phyloP scores from a whole-genome alignment of 2,329 filamentous ascomycete species.

The Fusarium heterosporum region DNA sequence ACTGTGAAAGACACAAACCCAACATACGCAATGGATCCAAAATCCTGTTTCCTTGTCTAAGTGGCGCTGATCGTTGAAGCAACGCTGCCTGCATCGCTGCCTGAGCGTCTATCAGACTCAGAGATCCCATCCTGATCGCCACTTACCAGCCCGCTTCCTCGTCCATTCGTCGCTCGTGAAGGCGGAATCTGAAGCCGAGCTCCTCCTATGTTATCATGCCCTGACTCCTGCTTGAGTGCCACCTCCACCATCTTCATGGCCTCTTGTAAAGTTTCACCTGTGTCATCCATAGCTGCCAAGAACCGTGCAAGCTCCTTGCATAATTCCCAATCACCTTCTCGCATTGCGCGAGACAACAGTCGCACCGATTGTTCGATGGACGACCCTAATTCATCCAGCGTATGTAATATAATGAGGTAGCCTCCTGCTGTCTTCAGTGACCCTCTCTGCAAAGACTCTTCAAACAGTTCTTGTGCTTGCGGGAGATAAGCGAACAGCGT shows the following conservation, averaged over 20 bases:
- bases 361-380: conserved; percentile 83
- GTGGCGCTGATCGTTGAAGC: conserved; percentile 51
- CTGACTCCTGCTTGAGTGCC: conserved; percentile 48
- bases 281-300: conserved; percentile 89
- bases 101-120: conserved; percentile 53
- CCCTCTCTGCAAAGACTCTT: conserved; percentile 86
- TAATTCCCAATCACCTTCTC: conserved; percentile 91
- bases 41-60: conserved; percentile 17
- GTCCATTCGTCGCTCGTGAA: conserved; percentile 48
- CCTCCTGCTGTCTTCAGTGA: conserved; percentile 95
- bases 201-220: conserved; percentile 45
- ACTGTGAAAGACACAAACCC: conserved; percentile 17
- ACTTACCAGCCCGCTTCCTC: conserved; percentile 46
- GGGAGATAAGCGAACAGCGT: conserved; percentile 93
- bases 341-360: conserved; percentile 82
- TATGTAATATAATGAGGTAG: conserved; percentile 94
- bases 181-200: conserved; percentile 51
- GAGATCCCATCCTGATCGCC: conserved; percentile 51
- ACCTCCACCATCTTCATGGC: conserved; percentile 73
- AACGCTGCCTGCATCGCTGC: conserved; percentile 54
- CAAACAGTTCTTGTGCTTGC: conserved; percentile 90
- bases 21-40: conserved; percentile 13
- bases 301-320: conserved; percentile 97
- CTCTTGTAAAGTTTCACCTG: conserved; percentile 80
- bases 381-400: conserved; percentile 75